Evolutionary conservation across 306 rosid species (phyloP).

Genomic region (Castanopsis chinensis): DNA sequence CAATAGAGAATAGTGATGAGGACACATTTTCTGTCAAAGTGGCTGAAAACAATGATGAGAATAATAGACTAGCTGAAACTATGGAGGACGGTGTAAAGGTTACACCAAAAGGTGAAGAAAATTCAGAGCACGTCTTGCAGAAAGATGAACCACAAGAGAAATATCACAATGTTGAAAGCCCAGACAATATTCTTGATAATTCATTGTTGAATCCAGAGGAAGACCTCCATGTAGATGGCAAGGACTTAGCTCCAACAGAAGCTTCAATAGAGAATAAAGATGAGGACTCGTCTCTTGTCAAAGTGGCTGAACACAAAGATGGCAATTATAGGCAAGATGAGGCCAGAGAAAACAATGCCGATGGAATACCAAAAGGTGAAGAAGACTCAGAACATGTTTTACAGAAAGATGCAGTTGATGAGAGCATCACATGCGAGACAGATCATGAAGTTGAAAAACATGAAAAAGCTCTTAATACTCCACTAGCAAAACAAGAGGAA

Average conservation of each 20-base stretch:
- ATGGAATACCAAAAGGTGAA: conserved; percentile 1
- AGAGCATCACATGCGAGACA: conserved; percentile 18
- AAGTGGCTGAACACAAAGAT: neutral
- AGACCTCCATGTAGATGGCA: neutral
- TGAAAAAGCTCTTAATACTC: conserved; percentile 2
- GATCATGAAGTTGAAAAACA: conserved; percentile 6
- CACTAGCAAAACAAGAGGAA: conserved; percentile 13
- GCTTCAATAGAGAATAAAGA: neutral
- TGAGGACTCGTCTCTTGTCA: neutral
- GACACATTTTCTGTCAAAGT: neutral
- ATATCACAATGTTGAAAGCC: conserved; percentile 4
- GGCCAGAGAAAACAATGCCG: neutral
- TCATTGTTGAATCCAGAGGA: conserved; percentile 16
- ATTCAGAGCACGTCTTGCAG: neutral
- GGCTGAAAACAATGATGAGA: neutral
- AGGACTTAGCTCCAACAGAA: neutral
- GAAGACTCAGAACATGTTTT: neutral
- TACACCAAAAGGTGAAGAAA: neutral
- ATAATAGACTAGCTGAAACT: neutral
- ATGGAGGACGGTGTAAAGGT: neutral
- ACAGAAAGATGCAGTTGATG: conserved; percentile 12
- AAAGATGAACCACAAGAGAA: conserved; percentile 9
- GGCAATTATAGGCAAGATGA: neutral
- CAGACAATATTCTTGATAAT: conserved; percentile 2
- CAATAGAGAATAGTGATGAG: neutral